Base-by-base conservation (phyloP, 2,329 filamentous ascomycete species). In the Diaporthe eres region DNA sequence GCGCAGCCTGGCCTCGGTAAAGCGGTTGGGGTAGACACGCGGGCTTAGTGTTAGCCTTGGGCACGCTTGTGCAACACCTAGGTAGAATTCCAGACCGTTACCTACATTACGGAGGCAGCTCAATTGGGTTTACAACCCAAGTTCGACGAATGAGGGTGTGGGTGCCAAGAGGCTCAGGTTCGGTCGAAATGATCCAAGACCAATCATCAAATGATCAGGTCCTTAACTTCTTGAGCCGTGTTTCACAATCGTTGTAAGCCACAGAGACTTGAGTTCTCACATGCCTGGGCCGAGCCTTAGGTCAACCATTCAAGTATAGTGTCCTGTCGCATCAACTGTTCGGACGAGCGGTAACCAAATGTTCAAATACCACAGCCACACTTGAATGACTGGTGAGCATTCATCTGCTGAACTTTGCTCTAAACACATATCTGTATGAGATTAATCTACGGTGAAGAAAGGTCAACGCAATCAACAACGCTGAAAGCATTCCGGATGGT, bases 131-230 rank as follows among this genome's bases (percentile, higher is more conserved):
- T n/a, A 15, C 4, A 17, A n/a, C 7, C 15, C 31, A 34, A 13
- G 9, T 44, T 19, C 42, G 25, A 28, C 60, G 15, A 34, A 67
- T 67, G 61, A n/a, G 42, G 8, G 17, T 17, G 12, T 34, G 6
- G 42, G 25, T 17, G 61, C 61, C 61, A 67, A 67, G 61, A 67
- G 28, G 42, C 42, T n/a, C 10, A 65, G 25, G 13, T 65, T 65
- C 42, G 39, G 61, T 49, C 42, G 61, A 49, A 34, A 44, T 49
- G 9, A 28, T 47, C 58, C 60, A 65, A 65, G 25, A 15, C 60
- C 39, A 65, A 25, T 47, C 25, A 9, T 47, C 60, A 8, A 42
- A 65, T 44, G 22, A 44, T 19, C 10, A 28, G n/a, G 37, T 8
- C 58, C 60, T 34, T 13, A 9, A 34, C 17, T 47, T n/a, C 17